Percentiles rank a stretch among this genome's conserved stretches.
These are phyloP conservation scores for Ogataea kodamae DNA, from an alignment of 805 yeast genomes.

Conservation along the genomic window DNA sequence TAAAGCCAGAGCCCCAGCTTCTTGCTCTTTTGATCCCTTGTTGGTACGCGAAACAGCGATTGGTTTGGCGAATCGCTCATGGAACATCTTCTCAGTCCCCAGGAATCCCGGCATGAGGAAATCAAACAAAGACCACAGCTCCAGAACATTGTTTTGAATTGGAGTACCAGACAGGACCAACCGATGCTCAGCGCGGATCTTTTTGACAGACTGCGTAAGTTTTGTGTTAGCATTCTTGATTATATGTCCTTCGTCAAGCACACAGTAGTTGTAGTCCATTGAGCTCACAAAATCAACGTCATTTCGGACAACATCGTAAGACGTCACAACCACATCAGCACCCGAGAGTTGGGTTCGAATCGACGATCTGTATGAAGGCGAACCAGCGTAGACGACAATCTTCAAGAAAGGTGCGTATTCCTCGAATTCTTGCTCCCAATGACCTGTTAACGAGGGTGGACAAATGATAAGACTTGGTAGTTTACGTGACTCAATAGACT, in stretches of 20 bases:
- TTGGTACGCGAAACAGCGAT: conserved; percentile 90
- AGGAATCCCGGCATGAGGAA: conserved; percentile 98
- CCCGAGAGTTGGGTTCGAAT: conserved; percentile 49
- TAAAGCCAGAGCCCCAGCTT: conserved; percentile 91
- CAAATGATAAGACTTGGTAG: conserved; percentile 86
- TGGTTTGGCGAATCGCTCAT: conserved; percentile 95
- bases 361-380: conserved; percentile 66
- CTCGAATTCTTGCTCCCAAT: conserved; percentile 94
- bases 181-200: conserved; percentile 80
- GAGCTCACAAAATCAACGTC: conserved; percentile 64
- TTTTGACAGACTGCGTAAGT: conserved; percentile 83
- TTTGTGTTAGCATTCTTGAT: conserved; percentile 90
- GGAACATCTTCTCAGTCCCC: conserved; percentile 91
- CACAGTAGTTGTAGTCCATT: conserved; percentile 86
- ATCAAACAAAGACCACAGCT: conserved; percentile 96
- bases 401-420: conserved; percentile 86
- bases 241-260: conserved; percentile 95
- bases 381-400: conserved; percentile 88
- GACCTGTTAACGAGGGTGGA: conserved; percentile 97
- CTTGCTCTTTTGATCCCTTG: conserved; percentile 91
- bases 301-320: conserved; percentile 94
- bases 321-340: conserved; percentile 87
- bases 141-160: conserved; percentile 93
- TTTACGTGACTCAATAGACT: conserved; percentile 61
- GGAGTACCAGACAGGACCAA: conserved; percentile 95